These are phyloP conservation scores for Starmerella cellae DNA, from an alignment of 805 yeast genomes.

Conservation along the genomic window DNA sequence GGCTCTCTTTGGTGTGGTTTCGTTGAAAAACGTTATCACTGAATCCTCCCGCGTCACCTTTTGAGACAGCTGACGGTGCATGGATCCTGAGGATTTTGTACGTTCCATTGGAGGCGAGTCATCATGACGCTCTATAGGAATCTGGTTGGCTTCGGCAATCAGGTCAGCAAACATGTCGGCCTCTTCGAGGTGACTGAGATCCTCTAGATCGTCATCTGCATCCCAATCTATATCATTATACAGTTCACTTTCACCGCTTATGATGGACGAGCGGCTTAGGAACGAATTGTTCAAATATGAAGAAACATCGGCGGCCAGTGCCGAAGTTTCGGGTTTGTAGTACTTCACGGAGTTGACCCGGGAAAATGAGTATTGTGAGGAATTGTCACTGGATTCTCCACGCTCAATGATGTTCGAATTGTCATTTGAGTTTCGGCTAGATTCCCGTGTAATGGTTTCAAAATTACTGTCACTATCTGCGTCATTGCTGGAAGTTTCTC, in stretches of 20 bases:
- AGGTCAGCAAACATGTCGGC: conserved; percentile 28
- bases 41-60: conserved; percentile 2
- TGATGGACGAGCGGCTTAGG: not conserved
- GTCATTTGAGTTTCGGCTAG: too few relatives aligned
- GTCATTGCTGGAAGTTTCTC: too few relatives aligned
- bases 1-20: conserved; percentile 2
- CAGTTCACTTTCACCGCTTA: not conserved
- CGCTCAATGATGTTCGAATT: too few relatives aligned
- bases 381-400: too few relatives aligned
- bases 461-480: too few relatives aligned
- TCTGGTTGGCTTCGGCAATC: conserved; percentile 39
- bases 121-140: conserved; percentile 34
- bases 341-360: conserved; percentile 43
- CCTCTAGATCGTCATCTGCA: conserved; percentile 33
- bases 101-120: conserved; percentile 2
- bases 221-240: conserved; percentile 20
- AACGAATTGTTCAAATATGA: not conserved
- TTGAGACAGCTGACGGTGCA: conserved; percentile 10
- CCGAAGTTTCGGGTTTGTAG: conserved; percentile 28
- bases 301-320: not conserved
- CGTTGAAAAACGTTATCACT: conserved; percentile 11
- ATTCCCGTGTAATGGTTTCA: too few relatives aligned
- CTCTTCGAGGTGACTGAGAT: conserved; percentile 20
- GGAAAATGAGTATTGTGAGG: conserved; percentile 37
- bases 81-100: not conserved